Evolutionary conservation across 2,329 filamentous ascomycete genomes (phyloP), one percentile per base, ranked within the genome.

Genomic region (Cryphonectria parasitica): DNA sequence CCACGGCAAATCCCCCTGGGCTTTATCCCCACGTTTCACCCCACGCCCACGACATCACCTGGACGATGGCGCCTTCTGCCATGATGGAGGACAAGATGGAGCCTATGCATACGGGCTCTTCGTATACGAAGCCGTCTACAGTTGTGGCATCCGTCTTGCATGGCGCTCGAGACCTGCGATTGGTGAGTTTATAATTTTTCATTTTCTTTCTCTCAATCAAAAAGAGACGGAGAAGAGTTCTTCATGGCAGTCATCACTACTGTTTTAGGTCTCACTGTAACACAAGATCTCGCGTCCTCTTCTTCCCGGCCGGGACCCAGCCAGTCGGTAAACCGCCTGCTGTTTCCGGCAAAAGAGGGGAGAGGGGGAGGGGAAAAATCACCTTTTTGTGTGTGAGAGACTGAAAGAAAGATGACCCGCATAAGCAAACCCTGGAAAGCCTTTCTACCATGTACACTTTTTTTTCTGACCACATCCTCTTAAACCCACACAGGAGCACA

Each of bases 101-200:
- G 73, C 79, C 82, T 78, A 81, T 81, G 81, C 83, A 83, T 75
- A 77, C 83, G 78, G 80, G 82, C 78, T 77, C 79, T 71, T 77
- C 79, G 74, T 52, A 28, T 31, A 71, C 80, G 31, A 85, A 85
- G 77, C 74, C 78, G 70, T 82, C 81, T 69, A 80, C 80, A 64
- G 82, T 88, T 77, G 83, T 78, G 77, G 86, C 86, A 64, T 88
- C 86, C 68, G 86, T 89, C 71, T 80, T 89, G 77, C 85, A 89
- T 83, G 87, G 87, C 6, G 84, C 86, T 68, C 81, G 82, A 68
- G 87, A 89, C 78, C 78, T 89, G 71, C 84, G 86, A 81, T 81
- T 89, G 82, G 87, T 89, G 80, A 82, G 83, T 79, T n/a, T n/a
- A n/a, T n/a, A n/a, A n/a, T n/a, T n/a, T 56, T 45, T 49, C 34